Evolutionary conservation across 148 eudicot genomes (phyloP), one percentile per base, ranked within the genome.

Genomic region (Vaccinium darrowii): DNA sequence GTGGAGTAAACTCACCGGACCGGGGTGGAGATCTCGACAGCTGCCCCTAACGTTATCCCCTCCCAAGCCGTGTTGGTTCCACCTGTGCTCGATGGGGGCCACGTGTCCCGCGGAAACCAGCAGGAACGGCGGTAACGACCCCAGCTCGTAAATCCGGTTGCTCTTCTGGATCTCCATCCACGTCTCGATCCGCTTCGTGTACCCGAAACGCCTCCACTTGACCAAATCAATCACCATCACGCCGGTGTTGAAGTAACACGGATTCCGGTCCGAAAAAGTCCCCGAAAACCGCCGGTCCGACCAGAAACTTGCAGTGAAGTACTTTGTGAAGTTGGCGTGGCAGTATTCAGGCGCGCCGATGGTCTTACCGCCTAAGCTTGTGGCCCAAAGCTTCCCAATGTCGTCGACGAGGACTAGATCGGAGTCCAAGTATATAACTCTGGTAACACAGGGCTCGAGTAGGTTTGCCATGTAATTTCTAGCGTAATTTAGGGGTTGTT

Each of bases 271-370:
- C 1, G 74, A 15, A 81, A 96, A 94, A 0, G 89, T 86, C 50
- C 82, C 85, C 16, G 93, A 89, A 74, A 86, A 88, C 8, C 88
- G 79, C 19, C 51, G 27, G 11, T 93, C 90, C 3, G 81, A 71
- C 98, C 98, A 96, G 87, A 94, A 95, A 21, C 27, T 56, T 1
- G 87, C 12, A 7, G 96, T 95, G 91, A 95, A 94, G 76, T 95
- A 95, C 30, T 91, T 95, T 0, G 94, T 90, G 89, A 95, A 95
- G 80, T 95, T 93, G 2, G 98, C 98, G 78, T 94, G 97, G 84
- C 98, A 95, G 81, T 95, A 95, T 25, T 95, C 95, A 18, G 98
- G 98, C 0, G 98, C 98, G 2, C 98, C 98, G 63, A 95, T 92
- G 0, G 95, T 93, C 69, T 72, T 90, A 7, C 84, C 62, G 8